A percentile compares a stretch with the other conserved stretches of the same genome.
phyloP scores from a whole-genome alignment of 495 filamentous ascomycete genomes.

The Physcia stellaris region DNA sequence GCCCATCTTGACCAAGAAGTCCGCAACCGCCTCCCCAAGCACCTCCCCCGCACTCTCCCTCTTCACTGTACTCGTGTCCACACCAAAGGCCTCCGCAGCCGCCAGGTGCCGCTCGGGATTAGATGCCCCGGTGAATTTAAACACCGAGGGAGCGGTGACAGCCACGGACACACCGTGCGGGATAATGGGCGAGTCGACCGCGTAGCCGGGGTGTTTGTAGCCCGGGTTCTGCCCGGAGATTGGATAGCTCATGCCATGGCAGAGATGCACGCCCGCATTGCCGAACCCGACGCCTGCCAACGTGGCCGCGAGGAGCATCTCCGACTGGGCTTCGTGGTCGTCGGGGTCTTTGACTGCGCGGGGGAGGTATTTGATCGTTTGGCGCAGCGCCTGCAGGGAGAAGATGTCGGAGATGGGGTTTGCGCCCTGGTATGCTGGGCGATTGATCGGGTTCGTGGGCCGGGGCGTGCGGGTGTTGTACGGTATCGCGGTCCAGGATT shows the following conservation, averaged over 20 bases:
- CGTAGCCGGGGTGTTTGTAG: conserved; percentile 77
- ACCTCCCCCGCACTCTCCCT: conserved; percentile 78
- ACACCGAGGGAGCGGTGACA: conserved; percentile 87
- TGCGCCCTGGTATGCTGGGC: conserved; percentile 91
- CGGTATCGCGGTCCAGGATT: conserved; percentile 94
- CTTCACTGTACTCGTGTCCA: conserved; percentile 76
- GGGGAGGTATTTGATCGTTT: conserved; percentile 81
- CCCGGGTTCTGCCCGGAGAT: conserved; percentile 87
- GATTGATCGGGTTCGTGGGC: conserved; percentile 76
- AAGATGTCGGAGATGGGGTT: conserved; percentile 98
- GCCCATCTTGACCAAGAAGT: conserved; percentile 70
- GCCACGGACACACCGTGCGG: conserved; percentile 93
- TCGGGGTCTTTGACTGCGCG: conserved; percentile 75
- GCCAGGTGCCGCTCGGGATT: conserved; percentile 84
- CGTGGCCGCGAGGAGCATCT: conserved; percentile 93
- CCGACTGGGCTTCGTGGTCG: conserved; percentile 75
- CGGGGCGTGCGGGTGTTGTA: conserved; percentile 73
- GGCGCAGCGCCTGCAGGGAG: conserved; percentile 64
- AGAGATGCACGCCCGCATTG: conserved; percentile 93
- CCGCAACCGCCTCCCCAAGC: conserved; percentile 60
- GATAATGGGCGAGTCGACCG: conserved; percentile 62
- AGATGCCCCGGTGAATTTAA: conserved; percentile 77
- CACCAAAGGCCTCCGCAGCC: conserved; percentile 82
- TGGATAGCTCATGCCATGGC: conserved; percentile 95
- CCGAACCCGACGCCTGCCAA: conserved; percentile 93